These are phyloP conservation scores for Globisporangium middletonii DNA, from an alignment of 352 stramenopile species.

Conservation along the genomic window DNA sequence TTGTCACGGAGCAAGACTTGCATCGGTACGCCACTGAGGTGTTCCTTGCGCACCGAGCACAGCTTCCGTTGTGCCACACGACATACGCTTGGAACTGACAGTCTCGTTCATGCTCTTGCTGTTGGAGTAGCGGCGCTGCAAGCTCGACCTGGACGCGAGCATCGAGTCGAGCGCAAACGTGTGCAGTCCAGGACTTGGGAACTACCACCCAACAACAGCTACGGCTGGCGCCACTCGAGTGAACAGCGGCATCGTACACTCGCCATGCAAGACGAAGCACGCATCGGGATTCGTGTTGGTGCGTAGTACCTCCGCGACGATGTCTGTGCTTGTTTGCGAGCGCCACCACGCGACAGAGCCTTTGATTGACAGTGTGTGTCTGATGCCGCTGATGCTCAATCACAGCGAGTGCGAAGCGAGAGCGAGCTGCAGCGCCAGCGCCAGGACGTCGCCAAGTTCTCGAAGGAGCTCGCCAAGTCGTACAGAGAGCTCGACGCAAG, in stretches of 20 bases:
- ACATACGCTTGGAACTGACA: background rate
- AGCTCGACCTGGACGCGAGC: background rate
- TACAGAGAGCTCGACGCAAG: conserved; percentile 35
- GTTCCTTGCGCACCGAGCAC: background rate
- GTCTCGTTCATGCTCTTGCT: background rate
- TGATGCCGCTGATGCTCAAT: background rate
- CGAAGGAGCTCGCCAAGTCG: conserved; percentile 49
- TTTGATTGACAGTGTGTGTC: background rate
- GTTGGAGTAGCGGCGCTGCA: background rate
- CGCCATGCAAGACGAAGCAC: conserved; percentile 25
- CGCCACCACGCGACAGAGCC: no score
- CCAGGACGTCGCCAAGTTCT: conserved; percentile 23
- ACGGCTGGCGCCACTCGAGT: conserved; percentile 5
- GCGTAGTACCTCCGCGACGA: background rate
- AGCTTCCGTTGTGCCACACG: background rate
- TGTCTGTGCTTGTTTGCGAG: background rate
- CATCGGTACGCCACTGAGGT: background rate
- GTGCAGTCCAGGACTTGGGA: conserved; percentile 7
- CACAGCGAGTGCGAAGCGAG: conserved; percentile 31
- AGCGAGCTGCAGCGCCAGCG: conserved; percentile 26
- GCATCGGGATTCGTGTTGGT: conserved; percentile 27
- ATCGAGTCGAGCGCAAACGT: background rate
- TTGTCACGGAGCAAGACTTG: background rate
- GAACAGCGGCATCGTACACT: conserved; percentile 16
- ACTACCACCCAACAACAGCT: conserved; percentile 20